These are phyloP conservation scores for Pichia paraexigua DNA, from an alignment of 805 yeast species.

Conservation along the genomic window DNA sequence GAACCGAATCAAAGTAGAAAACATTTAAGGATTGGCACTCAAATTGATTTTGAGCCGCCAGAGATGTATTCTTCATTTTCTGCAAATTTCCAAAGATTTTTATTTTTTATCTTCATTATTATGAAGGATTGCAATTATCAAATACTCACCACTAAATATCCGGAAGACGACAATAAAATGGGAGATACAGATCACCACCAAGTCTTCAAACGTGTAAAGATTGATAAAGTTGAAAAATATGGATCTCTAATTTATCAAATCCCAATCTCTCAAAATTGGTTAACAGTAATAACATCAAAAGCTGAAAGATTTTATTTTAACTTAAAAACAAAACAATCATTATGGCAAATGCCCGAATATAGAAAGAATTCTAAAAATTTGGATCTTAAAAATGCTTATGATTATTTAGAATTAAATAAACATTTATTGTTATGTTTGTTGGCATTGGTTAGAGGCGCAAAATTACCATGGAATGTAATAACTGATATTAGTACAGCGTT, in stretches of 20 bases:
- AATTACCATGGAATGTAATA: not conserved
- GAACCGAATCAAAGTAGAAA: no score
- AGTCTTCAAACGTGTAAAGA: not conserved
- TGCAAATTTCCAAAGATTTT: no score
- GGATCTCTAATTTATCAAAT: constrained; percentile 7
- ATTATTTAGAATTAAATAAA: constrained; percentile 6
- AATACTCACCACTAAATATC: no score
- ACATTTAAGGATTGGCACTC: no score
- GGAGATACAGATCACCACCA: not conserved
- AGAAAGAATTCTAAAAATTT: not conserved
- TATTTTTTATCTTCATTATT: no score
- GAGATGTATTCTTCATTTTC: no score
- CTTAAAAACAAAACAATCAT: constrained; percentile 7
- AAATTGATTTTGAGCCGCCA: no score
- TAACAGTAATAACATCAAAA: constrained; percentile 15
- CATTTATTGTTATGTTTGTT: constrained; percentile 11
- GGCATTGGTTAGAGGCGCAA: constrained; percentile 15
- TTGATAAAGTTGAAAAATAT: not conserved
- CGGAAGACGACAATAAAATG: no score
- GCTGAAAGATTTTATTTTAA: constrained; percentile 22
- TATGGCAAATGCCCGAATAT: constrained; percentile 20
- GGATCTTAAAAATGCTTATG: constrained; percentile 1
- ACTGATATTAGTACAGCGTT: not conserved
- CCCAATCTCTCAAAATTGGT: constrained; percentile 16
- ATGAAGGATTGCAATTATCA: no score